Conservation (phyloP, 805 yeast species). For the Teunomyces aglyptinius region DNA sequence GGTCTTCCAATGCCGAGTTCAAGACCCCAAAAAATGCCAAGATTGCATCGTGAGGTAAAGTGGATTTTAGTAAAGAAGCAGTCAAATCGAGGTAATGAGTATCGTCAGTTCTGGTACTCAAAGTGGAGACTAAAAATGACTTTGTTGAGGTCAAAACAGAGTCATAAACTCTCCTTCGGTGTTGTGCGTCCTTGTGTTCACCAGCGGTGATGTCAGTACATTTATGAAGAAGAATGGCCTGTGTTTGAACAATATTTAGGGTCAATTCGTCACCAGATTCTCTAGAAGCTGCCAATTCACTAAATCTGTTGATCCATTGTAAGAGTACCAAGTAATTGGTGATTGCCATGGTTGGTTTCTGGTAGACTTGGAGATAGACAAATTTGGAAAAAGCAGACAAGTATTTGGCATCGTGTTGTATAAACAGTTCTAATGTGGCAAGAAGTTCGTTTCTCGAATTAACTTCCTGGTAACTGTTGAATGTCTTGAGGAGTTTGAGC, state of each 20-base stretch:
- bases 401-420: slow-evolving; percentile 30
- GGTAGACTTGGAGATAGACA: slow-evolving; percentile 31
- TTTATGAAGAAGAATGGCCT: slow-evolving; percentile 38
- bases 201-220: slow-evolving; percentile 8
- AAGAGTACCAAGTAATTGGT: slow-evolving; percentile 57
- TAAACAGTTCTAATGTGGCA: slow-evolving; percentile 36
- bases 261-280: slow-evolving; percentile 14
- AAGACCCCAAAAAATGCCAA: slow-evolving; percentile 25
- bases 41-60: slow-evolving; percentile 9
- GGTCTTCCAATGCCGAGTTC: slow-evolving; percentile 20
- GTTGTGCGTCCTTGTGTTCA: slow-evolving; percentile 10
- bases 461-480: slow-evolving; percentile 49
- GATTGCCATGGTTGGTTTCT: slow-evolving; percentile 44
- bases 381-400: slow-evolving; percentile 37
- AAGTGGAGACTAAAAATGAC: slow-evolving; percentile 16
- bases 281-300: slow-evolving; percentile 16
- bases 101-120: slow-evolving; percentile 2
- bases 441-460: slow-evolving; percentile 45
- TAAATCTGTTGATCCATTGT: slow-evolving; percentile 52
- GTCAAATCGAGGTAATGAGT: neutral
- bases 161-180: slow-evolving; percentile 21
- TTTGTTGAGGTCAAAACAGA: slow-evolving; percentile 32
- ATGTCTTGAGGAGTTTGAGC: slow-evolving; percentile 44
- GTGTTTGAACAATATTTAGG: slow-evolving; percentile 24
- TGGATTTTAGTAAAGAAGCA: slow-evolving; percentile 1